These are phyloP conservation scores for Kodamaea neixiangensis DNA, from an alignment of 805 yeast genomes.

Conservation along the genomic window DNA sequence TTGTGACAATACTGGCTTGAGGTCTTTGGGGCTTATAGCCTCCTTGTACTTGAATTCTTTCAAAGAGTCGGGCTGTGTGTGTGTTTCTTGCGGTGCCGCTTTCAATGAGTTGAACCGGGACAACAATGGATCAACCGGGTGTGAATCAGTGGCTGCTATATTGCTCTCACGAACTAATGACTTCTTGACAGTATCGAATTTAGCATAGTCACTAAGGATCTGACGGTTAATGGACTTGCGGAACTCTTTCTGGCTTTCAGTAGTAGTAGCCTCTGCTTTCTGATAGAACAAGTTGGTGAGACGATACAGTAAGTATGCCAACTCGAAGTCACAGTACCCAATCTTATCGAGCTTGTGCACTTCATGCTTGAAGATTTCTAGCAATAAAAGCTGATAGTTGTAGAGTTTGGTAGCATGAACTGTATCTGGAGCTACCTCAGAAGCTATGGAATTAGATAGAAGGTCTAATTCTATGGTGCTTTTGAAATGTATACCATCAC, in stretches of 20 bases:
- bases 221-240: constrained; percentile 9
- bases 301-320: constrained; percentile 28
- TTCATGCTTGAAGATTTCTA: constrained; percentile 39
- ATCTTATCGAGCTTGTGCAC: constrained; percentile 24
- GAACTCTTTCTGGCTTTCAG: constrained; percentile 8
- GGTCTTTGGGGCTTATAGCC: constrained; percentile 1
- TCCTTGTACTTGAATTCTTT: constrained; percentile 8
- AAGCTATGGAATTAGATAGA: not conserved
- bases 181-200: constrained; percentile 3
- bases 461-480: constrained; percentile 1
- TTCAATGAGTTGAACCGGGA: constrained; percentile 27
- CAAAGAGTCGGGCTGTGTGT: not conserved
- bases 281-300: constrained; percentile 7
- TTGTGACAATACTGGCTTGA: not conserved
- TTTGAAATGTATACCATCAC: constrained; percentile 2
- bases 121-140: constrained; percentile 23
- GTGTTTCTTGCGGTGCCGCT: not conserved
- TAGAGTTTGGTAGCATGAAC: constrained; percentile 19
- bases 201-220: constrained; percentile 5
- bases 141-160: not conserved
- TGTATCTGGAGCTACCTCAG: not conserved
- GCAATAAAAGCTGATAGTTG: constrained; percentile 23
- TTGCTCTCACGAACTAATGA: not conserved
- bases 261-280: constrained; percentile 5
- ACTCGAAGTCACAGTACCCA: constrained; percentile 41